Evolutionary conservation across 108 stramenopile genomes (phyloP), one percentile per base, ranked within the genome.

Genomic region (Nannochloropsis gaditana): DNA sequence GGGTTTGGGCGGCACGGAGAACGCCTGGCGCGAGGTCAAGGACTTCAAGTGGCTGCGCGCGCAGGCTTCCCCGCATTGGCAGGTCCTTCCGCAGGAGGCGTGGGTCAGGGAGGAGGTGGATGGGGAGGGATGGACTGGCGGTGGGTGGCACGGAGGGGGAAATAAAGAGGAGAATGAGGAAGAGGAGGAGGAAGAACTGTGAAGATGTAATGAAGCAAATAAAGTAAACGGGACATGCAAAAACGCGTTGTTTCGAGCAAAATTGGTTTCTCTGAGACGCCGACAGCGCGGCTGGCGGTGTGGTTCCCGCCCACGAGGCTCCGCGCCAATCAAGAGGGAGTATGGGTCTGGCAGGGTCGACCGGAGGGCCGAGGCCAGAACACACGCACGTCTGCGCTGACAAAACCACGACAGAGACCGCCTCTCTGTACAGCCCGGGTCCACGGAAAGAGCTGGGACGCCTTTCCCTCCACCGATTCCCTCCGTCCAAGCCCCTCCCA

Each of bases 11-110:
- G 44, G 81, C 2, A 82, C 83, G 11, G 43, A 17, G 10, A 90
- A 90, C 43, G 84, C 86, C 9, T 89, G 89, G 89, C 81, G 50
- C 31, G 90, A 91, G 44, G 91, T 91, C 31, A 89, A 91, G 43
- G 91, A 91, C 84, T 91, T 91, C 86, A 88, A 90, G 44, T 91
- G 91, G 91, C 90, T 89, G 42, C 85, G 89, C 5, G 45, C 44
- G 50, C 89, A 87, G n/a, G 9, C 47, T 31, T 89, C 88, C 31
- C 91, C 91, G 10, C 87, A 91, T 86, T 91, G 91, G 91, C 5
- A 10, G 15, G 59, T 89, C 15, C 43, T 91, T 15, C 87, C 90
- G 8, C 86, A 45, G 19, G 82, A 45, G 9, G 90, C 90, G 43
- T 83, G 90, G 44, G 89, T 73, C 19, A 73, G 4, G 59, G 59